Evolutionary conservation across 352 stramenopile genomes (phyloP).

Genomic region (Phytophthora sp.): DNA sequence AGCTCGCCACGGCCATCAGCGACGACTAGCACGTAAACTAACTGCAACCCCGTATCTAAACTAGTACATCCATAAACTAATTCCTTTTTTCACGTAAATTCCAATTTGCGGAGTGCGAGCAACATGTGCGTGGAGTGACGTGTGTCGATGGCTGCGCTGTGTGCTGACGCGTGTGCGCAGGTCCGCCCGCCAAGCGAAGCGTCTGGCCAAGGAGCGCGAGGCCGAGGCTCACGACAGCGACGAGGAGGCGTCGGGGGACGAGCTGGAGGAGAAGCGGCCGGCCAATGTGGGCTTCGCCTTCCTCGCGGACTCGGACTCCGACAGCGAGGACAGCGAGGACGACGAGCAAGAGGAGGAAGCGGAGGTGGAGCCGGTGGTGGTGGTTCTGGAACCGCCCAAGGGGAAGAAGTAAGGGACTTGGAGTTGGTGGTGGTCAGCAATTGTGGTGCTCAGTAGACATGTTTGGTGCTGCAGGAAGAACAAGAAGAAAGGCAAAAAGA

Average conservation of each 20-base stretch:
- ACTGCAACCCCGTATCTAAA: too few relatives aligned
- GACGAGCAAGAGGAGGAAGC: conserved; percentile 30
- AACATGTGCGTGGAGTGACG: conserved; percentile 25
- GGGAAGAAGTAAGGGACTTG: conserved; percentile 33
- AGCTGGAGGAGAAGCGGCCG: conserved; percentile 61
- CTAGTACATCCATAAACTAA: too few relatives aligned
- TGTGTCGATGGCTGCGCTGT: not conserved
- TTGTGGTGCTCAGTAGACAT: not conserved
- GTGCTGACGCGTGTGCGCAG: conserved; percentile 33
- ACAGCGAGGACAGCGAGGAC: conserved; percentile 37
- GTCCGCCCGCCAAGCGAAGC: conserved; percentile 83
- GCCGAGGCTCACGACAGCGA: conserved; percentile 19
- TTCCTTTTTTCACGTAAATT: too few relatives aligned
- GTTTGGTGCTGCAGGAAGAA: conserved; percentile 18
- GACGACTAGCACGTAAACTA: conserved; percentile 9
- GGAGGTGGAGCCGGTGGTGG: not conserved
- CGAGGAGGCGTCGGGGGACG: conserved; percentile 41
- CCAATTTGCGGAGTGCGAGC: too few relatives aligned
- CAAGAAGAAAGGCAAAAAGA: conserved; percentile 43
- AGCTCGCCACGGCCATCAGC: conserved; percentile 50
- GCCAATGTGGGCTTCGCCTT: conserved; percentile 73
- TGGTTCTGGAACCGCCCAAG: conserved; percentile 15
- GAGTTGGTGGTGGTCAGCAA: not conserved
- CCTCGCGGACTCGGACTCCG: conserved; percentile 72
- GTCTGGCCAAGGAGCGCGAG: conserved; percentile 48